Evolutionary conservation across 805 yeast genomes (phyloP), one percentile per base, ranked within the genome.

Genomic region (Candida bentonensis): DNA sequence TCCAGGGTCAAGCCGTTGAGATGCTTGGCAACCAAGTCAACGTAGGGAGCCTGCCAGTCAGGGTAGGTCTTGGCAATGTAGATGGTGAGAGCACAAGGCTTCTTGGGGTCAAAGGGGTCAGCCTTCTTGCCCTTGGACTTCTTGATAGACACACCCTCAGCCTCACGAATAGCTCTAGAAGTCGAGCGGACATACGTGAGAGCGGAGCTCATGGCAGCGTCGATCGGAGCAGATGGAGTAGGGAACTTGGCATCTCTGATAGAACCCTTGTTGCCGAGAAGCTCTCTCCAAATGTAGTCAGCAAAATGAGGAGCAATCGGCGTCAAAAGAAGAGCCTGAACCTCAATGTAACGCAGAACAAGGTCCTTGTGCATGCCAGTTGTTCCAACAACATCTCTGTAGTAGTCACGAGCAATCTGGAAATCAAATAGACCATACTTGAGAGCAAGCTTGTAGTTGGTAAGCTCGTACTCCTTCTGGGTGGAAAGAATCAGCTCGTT

Each of bases 261-360:
- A 40, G 94, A 71, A 2, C 70, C 71, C 40, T 66, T 61, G 53
- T 81, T 73, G 39, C 78, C 77, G 51, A 92, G 69, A 39, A 87
- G 70, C 52, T 89, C 97, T 59, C 82, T 76, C 74, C 84, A 86
- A 46, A 89, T 69, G 67, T 77, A 85, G 55, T 92, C 98, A 51
- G 92, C 78, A 63, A 89, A 87, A 65, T 92, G 98, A 42, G 98
- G 97, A 39, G 97, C 94, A 54, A 92, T 70, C 50, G 98, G 98
- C 15, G 94, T 78, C 53, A 92, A 67, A 61, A 88, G 65, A 54
- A 92, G 72, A 17, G 80, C 80, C 69, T 92, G 98, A 25, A 77
- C 67, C 65, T 87, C 95, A 54, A 92, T 83, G 62, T 86, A 92
- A 55, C 80, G 78, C 51, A 76, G 58, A 34, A 86, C 80, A 51